Percentiles rank a stretch among this genome's conserved stretches.
These are phyloP conservation scores for Cladophialophora yegresii DNA, from an alignment of 2,329 filamentous ascomycete genomes.

Conservation along the genomic window DNA sequence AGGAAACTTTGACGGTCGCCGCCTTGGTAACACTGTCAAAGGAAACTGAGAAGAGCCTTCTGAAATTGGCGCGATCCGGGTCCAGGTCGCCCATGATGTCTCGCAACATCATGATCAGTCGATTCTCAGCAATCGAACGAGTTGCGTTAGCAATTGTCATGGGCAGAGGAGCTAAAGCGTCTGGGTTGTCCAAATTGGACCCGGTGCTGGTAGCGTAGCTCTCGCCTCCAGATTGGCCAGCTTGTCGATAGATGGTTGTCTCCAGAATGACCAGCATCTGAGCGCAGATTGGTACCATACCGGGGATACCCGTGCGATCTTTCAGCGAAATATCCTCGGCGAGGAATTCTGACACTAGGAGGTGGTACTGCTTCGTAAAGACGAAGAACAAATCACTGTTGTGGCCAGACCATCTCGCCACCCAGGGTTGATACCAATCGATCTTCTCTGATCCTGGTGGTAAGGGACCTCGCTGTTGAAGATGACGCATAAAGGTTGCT, in stretches of 20 bases:
- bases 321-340: conserved; percentile 56
- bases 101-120: conserved; percentile 76
- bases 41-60: conserved; percentile 72
- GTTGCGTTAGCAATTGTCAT: conserved; percentile 69
- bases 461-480: conserved; percentile 66
- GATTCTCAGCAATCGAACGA: conserved; percentile 84
- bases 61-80: conserved; percentile 55
- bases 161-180: conserved; percentile 66
- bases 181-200: conserved; percentile 65
- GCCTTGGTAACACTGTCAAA: conserved; percentile 74
- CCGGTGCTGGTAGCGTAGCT: conserved; percentile 59
- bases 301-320: conserved; percentile 69
- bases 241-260: conserved; percentile 70
- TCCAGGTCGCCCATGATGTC: conserved; percentile 71
- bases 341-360: conserved; percentile 73
- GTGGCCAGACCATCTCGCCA: conserved; percentile 78
- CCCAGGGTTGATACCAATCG: conserved; percentile 84
- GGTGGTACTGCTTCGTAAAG: conserved; percentile 84
- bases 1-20: conserved; percentile 71
- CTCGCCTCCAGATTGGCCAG: conserved; percentile 51
- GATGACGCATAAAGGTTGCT: conserved; percentile 57
- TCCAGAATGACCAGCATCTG: conserved; percentile 79
- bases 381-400: conserved; percentile 91
- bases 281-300: conserved; percentile 76
- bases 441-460: conserved; percentile 71